A percentile compares a stretch with the other conserved stretches of the same genome.
Evolutionary conservation across 257 asterid genomes (phyloP).

Genomic region (Capsicum baccatum): DNA sequence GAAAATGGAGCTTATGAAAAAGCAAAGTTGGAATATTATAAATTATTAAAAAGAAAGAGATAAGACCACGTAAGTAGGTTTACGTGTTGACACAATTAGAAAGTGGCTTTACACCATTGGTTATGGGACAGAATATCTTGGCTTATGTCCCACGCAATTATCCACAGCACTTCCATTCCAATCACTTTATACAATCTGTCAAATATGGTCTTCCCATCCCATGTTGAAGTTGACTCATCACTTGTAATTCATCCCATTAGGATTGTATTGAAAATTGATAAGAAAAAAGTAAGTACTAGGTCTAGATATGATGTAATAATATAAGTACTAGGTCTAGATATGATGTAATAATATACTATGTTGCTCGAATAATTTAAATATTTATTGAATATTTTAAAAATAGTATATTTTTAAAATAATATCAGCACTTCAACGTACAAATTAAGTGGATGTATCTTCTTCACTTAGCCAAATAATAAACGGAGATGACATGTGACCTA

Average conservation of each 20-base stretch:
- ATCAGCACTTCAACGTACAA: too few species aligned
- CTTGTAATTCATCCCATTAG: too few species aligned
- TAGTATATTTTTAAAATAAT: background rate
- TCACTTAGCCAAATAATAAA: background rate
- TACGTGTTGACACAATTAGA: conserved; percentile 5
- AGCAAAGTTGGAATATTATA: background rate
- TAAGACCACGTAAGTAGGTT: conserved; percentile 36
- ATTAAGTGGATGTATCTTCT: too few species aligned
- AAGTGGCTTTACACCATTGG: conserved; percentile 40
- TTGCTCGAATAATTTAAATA: too few species aligned
- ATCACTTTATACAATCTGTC: conserved; percentile 33
- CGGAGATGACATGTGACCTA: background rate
- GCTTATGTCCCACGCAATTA: conserved; percentile 43
- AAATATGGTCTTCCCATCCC: background rate
- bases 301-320: too few species aligned
- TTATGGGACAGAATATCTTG: conserved; percentile 39
- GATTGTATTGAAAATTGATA: too few species aligned
- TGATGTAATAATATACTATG: too few species aligned
- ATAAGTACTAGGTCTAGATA: too few species aligned
- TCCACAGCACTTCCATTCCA: conserved; percentile 3
- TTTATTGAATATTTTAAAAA: background rate
- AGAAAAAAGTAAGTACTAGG: too few species aligned
- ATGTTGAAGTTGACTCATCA: conserved; percentile 19
- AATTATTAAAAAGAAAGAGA: background rate
- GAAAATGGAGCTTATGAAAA: conserved; percentile 22